Base-by-base conservation (phyloP, 169 alveolate genomes). In the Cryptosporidium xiaoi region DNA sequence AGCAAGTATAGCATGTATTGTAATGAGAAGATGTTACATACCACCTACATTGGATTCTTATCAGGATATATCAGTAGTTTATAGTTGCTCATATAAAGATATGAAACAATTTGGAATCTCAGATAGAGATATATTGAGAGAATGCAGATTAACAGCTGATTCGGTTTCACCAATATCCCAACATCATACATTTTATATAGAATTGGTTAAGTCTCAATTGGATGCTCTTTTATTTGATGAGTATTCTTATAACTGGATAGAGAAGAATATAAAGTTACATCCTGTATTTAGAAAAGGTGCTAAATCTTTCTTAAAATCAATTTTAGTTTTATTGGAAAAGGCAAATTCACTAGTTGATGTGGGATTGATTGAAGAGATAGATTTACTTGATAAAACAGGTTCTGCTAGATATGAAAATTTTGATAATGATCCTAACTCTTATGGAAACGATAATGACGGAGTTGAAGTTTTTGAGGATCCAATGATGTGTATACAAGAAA, bases 11-110 rank as follows among this genome's bases (percentile, higher is more conserved):
- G 87, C 77, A 2, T 77, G 87, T 34, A 77, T 77, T 13, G 46
- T 77, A 4, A 60, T 77, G 71, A 77, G 87, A 20, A 56, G 87
- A 27, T 60, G 77, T 46, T 77, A 77, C 55, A 58, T 77, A 18
- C 87, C 87, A 10, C 87, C 87, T 18, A 77, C 87, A 1, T 36
- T 77, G 56, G 87, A 77, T 36, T 77, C 87, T 20, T 77, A 77
- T 20, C 87, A 77, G 34, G 87, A 77, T 60, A 60, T 77, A 34
- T 56, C 87, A 60, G 64, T 77, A 16, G 55, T 36, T 24, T 77
- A 77, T 18, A 44, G 65, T 18, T 77, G 87, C 8, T 77, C 69
- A 7, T 77, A 60, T n/a, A 56, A 60, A 27, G 87, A 77, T 60
- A 77, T 77, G 87, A 77, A 62, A 6, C 33, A 77, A 13, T 77